Evolutionary conservation across 202 grass and related monocot species (phyloP).

Genomic region (Panicum hallii): DNA sequence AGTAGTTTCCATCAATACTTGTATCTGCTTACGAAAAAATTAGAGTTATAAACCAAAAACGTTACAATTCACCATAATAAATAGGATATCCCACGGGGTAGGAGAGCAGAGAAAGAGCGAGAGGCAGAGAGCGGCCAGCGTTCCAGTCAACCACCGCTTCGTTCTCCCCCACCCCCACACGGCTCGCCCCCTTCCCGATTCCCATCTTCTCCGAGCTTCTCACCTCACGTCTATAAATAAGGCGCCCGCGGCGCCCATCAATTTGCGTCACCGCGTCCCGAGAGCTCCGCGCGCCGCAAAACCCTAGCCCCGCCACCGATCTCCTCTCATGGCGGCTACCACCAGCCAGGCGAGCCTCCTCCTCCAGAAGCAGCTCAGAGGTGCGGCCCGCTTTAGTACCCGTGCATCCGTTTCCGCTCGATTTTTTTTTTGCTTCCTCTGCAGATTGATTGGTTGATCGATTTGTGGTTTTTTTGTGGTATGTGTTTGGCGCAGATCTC

Average conservation of each 20-base stretch:
- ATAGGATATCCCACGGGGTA: not conserved
- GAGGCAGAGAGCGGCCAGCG: not conserved
- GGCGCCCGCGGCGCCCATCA: conserved; percentile 38
- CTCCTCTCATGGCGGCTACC: conserved; percentile 62
- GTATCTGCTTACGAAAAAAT: no score
- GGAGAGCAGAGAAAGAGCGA: not conserved
- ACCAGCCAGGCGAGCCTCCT: conserved; percentile 85
- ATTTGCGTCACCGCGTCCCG: conserved; percentile 35
- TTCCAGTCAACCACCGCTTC: conserved; percentile 35
- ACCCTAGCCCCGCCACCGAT: conserved; percentile 45
- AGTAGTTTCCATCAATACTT: not conserved
- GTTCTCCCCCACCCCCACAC: conserved; percentile 4
- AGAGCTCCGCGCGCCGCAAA: conserved; percentile 42
- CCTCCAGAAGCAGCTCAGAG: conserved; percentile 85
- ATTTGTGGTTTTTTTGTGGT: conserved; percentile 38
- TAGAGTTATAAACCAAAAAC: not conserved
- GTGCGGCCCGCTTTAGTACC: conserved; percentile 32
- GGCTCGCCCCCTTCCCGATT: conserved; percentile 14
- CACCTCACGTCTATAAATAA: conserved; percentile 53
- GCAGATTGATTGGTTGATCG: conserved; percentile 17
- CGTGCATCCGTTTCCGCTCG: not conserved
- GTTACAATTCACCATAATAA: not conserved
- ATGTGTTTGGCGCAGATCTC: conserved; percentile 78
- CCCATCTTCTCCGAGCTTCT: conserved; percentile 35
- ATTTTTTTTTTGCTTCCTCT: not conserved